These are phyloP conservation scores for Salix caprea DNA, from an alignment of 345 rosid genomes.

Conservation along the genomic window DNA sequence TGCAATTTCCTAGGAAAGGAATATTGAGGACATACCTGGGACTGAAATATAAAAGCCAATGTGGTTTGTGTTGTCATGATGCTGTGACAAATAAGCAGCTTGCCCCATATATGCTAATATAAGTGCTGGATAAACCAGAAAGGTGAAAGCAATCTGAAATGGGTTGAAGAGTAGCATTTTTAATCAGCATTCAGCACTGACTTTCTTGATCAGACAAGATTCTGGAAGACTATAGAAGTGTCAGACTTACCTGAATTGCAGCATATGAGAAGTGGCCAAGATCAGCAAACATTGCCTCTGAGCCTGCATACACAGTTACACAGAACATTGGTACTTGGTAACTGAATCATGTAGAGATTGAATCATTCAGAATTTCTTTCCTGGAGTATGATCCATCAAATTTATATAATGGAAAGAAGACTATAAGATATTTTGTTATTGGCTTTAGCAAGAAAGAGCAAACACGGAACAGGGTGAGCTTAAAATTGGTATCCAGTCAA, in stretches of 20 bases:
- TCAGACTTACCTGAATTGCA: constrained; percentile 71
- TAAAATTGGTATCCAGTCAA: background rate
- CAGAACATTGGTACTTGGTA: constrained; percentile 1
- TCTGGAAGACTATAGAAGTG: background rate
- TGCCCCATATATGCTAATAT: constrained; percentile 98
- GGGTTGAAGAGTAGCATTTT: background rate
- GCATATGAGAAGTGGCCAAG: constrained; percentile 95
- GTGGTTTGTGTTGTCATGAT: constrained; percentile 56
- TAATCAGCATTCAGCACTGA: background rate
- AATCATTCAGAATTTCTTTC: background rate
- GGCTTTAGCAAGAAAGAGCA: background rate
- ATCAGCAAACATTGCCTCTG: constrained; percentile 99
- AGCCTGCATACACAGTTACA: constrained; percentile 52
- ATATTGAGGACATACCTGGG: constrained; percentile 47
- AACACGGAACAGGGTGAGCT: background rate
- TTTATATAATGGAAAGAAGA: background rate
- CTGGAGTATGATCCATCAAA: background rate
- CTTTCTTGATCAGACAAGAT: background rate
- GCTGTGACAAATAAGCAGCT: constrained; percentile 91
- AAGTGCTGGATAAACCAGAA: constrained; percentile 95
- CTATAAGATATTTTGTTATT: background rate
- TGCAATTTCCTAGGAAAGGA: background rate
- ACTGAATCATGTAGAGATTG: background rate
- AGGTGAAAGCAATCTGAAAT: constrained; percentile 88
- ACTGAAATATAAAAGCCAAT: constrained; percentile 89